Evolutionary conservation across 345 rosid genomes (phyloP).

Genomic region (Eutrema heterophyllum): DNA sequence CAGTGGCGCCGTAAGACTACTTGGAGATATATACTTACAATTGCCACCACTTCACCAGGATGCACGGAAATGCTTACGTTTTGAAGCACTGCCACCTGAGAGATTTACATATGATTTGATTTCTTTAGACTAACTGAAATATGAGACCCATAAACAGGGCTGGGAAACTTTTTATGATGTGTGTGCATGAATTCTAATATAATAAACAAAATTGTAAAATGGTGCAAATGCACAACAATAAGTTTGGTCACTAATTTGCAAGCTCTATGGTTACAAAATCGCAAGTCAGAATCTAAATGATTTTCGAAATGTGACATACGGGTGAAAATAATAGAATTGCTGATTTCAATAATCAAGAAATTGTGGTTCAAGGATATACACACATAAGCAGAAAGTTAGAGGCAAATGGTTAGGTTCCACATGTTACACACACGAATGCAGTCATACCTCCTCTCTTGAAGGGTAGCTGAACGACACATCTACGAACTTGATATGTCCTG

Average conservation of each 20-base stretch:
- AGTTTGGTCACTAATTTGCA: neutral
- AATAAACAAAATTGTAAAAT: neutral
- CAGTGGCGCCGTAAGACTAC: neutral
- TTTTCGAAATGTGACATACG: neutral
- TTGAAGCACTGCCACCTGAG: constrained; percentile 70
- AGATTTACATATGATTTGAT: constrained; percentile 1
- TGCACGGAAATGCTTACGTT: constrained; percentile 53
- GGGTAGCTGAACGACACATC: constrained; percentile 68
- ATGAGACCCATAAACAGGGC: neutral
- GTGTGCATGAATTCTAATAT: neutral
- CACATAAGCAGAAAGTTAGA: neutral
- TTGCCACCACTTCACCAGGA: constrained; percentile 87
- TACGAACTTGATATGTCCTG: constrained; percentile 57
- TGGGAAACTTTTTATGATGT: neutral
- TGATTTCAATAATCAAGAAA: neutral
- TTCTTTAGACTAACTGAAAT: neutral
- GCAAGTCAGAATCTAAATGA: neutral
- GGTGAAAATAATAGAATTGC: neutral
- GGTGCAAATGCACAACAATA: neutral
- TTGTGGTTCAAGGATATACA: constrained; percentile 3
- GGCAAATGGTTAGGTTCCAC: neutral
- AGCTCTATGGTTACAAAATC: neutral
- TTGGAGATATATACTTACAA: constrained; percentile 43
- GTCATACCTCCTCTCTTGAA: constrained; percentile 55
- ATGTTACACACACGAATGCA: constrained; percentile 15